Percentiles rank a stretch among this genome's conserved stretches.
Conservation (phyloP, 768 basidiomycete species). For the Thelephora ganbajun region DNA sequence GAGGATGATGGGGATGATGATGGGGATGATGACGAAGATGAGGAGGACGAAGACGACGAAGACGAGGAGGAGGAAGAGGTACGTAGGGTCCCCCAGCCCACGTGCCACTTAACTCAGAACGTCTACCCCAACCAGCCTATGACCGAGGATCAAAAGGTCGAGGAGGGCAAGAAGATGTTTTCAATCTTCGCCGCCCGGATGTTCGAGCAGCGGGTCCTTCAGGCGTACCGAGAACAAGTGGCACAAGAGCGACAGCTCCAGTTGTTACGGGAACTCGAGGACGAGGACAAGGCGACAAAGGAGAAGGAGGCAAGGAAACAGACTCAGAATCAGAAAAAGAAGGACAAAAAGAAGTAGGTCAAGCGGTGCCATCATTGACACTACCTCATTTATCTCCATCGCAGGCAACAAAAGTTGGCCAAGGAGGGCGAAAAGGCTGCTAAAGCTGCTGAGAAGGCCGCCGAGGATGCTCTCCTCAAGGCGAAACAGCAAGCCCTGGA, state of each 20-base stretch:
- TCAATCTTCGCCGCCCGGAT: slow-evolving; percentile 98
- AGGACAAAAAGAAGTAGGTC: slow-evolving; percentile 90
- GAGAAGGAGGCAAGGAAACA: slow-evolving; percentile 89
- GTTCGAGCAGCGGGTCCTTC: slow-evolving; percentile 97
- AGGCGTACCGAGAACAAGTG: slow-evolving; percentile 92
- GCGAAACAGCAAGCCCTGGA: slow-evolving; percentile 67
- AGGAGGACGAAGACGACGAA: slow-evolving; percentile 36
- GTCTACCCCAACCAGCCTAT: slow-evolving; percentile 33
- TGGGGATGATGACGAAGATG: slow-evolving; percentile 35
- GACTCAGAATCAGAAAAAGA: slow-evolving; percentile 95
- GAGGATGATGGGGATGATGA: slow-evolving; percentile 37
- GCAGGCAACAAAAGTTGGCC: slow-evolving; percentile 78
- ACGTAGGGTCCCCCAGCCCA: slow-evolving; percentile 4
- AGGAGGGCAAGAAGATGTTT: slow-evolving; percentile 99
- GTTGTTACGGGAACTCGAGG: slow-evolving; percentile 86
- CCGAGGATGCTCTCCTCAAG: slow-evolving; percentile 68
- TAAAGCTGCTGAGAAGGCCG: slow-evolving; percentile 74
- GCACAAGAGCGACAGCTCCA: slow-evolving; percentile 93
- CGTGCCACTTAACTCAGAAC: slow-evolving; percentile 5
- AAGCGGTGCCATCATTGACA: slow-evolving; percentile 5
- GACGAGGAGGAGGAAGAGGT: slow-evolving; percentile 38
- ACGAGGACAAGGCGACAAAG: slow-evolving; percentile 77
- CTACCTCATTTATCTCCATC: slow-evolving; percentile 5
- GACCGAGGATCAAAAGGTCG: slow-evolving; percentile 97
- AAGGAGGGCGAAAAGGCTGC: slow-evolving; percentile 86